phyloP scores from a whole-genome alignment of 1,139 yeast genomes.

The Entelexis sorbosivorans region DNA sequence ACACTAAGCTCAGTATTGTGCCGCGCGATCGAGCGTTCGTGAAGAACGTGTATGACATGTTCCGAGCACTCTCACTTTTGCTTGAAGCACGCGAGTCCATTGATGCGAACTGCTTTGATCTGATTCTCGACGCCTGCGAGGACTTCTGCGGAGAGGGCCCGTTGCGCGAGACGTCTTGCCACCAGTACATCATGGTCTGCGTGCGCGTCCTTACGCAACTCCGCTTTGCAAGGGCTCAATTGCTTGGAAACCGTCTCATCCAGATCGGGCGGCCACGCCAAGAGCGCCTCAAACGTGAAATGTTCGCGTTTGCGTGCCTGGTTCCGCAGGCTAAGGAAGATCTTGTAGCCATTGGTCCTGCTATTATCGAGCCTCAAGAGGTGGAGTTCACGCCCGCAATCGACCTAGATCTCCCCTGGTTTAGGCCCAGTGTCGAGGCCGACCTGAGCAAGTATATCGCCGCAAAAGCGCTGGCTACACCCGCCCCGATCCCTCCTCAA shows the following conservation, averaged over 20 bases:
- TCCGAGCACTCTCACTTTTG: constrained; percentile 1
- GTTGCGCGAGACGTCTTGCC: constrained; percentile 14
- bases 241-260: constrained; percentile 5
- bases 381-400: constrained; percentile 12
- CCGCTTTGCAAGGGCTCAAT: background rate
- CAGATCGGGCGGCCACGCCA: constrained; percentile 5
- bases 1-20: background rate
- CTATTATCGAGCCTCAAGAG: constrained; percentile 7
- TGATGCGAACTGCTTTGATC: background rate
- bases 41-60: constrained; percentile 6
- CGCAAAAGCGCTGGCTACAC: constrained; percentile 9
- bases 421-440: constrained; percentile 16
- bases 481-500: too few species aligned
- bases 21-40: background rate
- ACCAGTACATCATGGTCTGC: constrained; percentile 13
- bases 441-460: constrained; percentile 9
- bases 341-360: background rate
- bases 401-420: constrained; percentile 2
- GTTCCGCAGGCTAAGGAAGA: constrained; percentile 4
- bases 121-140: background rate
- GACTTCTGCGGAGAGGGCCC: constrained; percentile 1
- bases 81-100: background rate
- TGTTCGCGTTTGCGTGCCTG: constrained; percentile 8
- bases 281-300: constrained; percentile 9
- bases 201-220: constrained; percentile 1